Percentiles rank a stretch among this genome's conserved stretches.
These are phyloP conservation scores for Scutellaria barbata DNA, from an alignment of 257 asterid species.

Conservation along the genomic window DNA sequence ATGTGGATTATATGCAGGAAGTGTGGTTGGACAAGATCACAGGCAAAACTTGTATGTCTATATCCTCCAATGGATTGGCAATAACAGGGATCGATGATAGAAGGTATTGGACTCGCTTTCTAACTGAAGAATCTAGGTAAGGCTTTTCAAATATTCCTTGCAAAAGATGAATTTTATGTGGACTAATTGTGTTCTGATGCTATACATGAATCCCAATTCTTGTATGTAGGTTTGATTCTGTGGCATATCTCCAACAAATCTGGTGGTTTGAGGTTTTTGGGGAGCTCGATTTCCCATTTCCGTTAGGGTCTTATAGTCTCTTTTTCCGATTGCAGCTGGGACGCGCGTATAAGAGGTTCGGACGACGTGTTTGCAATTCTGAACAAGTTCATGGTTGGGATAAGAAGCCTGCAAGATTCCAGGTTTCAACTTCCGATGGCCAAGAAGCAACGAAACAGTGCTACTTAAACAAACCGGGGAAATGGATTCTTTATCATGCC, in stretches of 20 bases:
- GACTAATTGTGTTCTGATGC: conserved; percentile 26
- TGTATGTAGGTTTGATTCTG: conserved; percentile 59
- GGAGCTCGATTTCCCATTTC: conserved; percentile 83
- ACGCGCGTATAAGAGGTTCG: conserved; percentile 59
- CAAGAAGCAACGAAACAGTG: conserved; percentile 78
- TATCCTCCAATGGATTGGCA: conserved; percentile 70
- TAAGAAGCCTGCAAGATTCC: conserved; percentile 73
- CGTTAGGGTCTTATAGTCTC: conserved; percentile 77
- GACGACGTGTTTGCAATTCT: conserved; percentile 61
- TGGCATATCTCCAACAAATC: conserved; percentile 94
- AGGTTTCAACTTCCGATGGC: conserved; percentile 76
- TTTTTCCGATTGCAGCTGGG: conserved; percentile 85
- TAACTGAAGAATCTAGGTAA: conserved; percentile 90
- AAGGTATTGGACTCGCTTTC: conserved; percentile 88
- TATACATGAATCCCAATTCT: not conserved
- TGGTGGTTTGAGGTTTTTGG: conserved; percentile 98
- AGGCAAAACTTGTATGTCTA: conserved; percentile 70
- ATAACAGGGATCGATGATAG: conserved; percentile 93
- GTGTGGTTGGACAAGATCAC: conserved; percentile 82
- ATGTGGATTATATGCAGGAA: conserved; percentile 59
- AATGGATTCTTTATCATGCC: conserved; percentile 68
- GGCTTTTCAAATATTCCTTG: conserved; percentile 20
- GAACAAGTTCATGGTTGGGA: conserved; percentile 98
- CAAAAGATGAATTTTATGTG: not conserved
- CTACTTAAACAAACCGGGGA: conserved; percentile 75